Percentiles rank a stretch among this genome's conserved stretches.
Conservation (phyloP, 306 rosid genomes). For the Medicago arabica region DNA sequence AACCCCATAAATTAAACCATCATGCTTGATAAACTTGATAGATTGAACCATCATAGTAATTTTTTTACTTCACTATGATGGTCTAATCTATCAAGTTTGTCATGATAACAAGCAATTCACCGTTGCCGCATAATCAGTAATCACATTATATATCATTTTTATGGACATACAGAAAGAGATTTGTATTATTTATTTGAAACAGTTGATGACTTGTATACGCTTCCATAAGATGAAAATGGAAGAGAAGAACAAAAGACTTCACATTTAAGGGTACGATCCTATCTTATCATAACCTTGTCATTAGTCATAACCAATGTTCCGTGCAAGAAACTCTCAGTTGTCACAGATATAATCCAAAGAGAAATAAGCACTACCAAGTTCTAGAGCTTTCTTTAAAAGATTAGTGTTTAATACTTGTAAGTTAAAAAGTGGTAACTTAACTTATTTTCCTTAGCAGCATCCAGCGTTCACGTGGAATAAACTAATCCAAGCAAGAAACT, state of each 20-base stretch:
- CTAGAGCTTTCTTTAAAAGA: neutral
- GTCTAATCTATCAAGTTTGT: no score
- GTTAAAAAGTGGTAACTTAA: no score
- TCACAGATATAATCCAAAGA: neutral
- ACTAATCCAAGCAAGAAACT: no score
- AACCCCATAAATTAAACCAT: no score
- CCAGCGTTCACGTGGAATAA: no score
- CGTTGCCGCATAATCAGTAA: no score
- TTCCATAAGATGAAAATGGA: neutral
- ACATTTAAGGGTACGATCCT: neutral
- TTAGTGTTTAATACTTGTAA: neutral
- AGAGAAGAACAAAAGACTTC: neutral
- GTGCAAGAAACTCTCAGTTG: neutral
- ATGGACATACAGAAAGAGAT: neutral
- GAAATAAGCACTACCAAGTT: neutral
- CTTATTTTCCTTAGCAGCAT: no score
- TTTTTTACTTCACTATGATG: neutral
- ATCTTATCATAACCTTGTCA: neutral
- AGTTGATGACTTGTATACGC: neutral
- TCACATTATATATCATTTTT: no score
- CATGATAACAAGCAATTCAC: no score
- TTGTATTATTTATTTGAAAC: neutral
- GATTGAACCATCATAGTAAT: no score
- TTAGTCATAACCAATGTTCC: neutral
- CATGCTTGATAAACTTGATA: no score